Evolutionary conservation across 176 grass and related monocot genomes (phyloP).

Genomic region (Paspalum notatum): DNA sequence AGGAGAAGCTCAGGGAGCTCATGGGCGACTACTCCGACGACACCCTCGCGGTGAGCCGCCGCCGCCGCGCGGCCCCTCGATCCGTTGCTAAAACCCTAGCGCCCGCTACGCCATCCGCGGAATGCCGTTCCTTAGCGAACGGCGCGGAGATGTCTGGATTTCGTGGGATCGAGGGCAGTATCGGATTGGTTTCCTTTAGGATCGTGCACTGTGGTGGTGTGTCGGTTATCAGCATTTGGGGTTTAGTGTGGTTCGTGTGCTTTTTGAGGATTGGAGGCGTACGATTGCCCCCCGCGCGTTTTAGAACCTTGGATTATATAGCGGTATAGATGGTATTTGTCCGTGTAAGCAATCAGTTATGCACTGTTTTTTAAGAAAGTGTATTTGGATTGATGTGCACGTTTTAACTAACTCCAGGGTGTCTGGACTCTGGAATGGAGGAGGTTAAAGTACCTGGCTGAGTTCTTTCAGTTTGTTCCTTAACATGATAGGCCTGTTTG

Average conservation of each 20-base stretch:
- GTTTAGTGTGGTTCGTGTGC: conserved; percentile 19
- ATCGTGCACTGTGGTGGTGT: neutral
- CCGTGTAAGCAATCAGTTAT: neutral
- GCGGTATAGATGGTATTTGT: neutral
- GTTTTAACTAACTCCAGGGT: neutral
- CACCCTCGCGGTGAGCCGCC: conserved; percentile 68
- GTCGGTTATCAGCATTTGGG: conserved; percentile 23
- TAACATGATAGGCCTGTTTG: neutral
- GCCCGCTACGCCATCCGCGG: neutral
- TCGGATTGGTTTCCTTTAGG: conserved; percentile 1
- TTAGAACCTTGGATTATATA: neutral
- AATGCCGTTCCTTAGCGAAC: neutral
- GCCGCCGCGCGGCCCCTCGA: conserved; percentile 18
- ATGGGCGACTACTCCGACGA: conserved; percentile 92
- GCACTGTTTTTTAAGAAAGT: neutral
- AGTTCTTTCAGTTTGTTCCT: neutral
- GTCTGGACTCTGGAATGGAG: neutral
- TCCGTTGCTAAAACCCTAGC: conserved; percentile 50
- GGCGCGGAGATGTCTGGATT: neutral
- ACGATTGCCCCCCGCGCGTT: neutral
- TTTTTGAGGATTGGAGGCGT: neutral
- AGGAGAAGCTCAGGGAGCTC: conserved; percentile 81
- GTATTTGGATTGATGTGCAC: conserved; percentile 1
- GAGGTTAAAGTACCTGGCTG: conserved; percentile 5
- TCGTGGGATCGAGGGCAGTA: neutral